These are phyloP conservation scores for Piedraia hortae DNA, from an alignment of 2,329 filamentous ascomycete genomes.

Conservation along the genomic window DNA sequence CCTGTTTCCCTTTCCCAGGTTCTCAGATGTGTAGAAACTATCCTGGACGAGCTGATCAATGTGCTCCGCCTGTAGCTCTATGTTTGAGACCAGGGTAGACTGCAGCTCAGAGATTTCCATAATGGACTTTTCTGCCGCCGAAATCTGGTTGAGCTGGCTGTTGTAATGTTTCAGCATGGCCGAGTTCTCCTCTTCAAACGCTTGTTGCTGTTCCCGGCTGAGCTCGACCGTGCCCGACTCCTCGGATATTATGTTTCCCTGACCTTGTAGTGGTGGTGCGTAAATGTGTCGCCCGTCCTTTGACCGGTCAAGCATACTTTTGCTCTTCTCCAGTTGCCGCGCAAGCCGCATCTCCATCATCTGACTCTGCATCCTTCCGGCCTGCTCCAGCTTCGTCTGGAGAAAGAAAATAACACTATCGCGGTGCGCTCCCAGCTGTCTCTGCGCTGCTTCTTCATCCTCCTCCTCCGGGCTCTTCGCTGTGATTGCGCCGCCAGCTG, in stretches of 20 bases:
- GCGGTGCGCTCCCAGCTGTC: conserved; percentile 39
- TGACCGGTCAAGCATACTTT: conserved; percentile 50
- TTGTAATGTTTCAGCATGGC: conserved; percentile 85
- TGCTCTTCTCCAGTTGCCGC: conserved; percentile 68
- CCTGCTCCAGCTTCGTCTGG: conserved; percentile 45
- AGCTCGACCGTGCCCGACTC: conserved; percentile 3
- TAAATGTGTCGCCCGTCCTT: conserved; percentile 5
- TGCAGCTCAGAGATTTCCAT: conserved; percentile 84
- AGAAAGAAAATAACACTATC: conserved; percentile 69
- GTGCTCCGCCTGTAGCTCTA: conserved; percentile 61
- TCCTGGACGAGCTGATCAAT: conserved; percentile 75
- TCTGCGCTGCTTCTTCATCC: conserved; percentile 40
- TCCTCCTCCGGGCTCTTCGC: conserved; percentile 39
- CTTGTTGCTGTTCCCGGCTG: conserved; percentile 46
- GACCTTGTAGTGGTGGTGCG: no score
- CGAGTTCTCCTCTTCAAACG: conserved; percentile 83
- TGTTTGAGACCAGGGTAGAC: conserved; percentile 60
- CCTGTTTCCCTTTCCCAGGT: conserved; percentile 70
- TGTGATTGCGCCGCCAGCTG: conserved; percentile 22
- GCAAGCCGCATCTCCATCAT: conserved; percentile 84
- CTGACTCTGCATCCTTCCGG: conserved; percentile 48
- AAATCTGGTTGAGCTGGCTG: conserved; percentile 78
- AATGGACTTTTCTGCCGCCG: conserved; percentile 67
- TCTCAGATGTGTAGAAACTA: conserved; percentile 54
- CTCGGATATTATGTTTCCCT: no score